Percentiles rank a stretch among this genome's conserved stretches.
Conservation (phyloP, 768 basidiomycete genomes). For the Tremella fuciformis region DNA sequence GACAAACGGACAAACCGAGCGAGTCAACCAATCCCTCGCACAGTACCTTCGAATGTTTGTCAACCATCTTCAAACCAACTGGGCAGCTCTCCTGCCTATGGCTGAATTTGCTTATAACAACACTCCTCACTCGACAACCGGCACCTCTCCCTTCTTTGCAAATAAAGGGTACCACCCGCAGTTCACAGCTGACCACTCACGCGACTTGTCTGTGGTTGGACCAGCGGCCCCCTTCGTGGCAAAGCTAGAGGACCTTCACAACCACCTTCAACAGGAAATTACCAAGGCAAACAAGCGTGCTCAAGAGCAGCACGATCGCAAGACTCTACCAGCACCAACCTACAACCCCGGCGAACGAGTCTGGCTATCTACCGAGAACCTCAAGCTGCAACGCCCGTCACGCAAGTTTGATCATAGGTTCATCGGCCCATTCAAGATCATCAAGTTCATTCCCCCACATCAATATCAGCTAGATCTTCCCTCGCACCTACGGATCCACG, state of each 20-base stretch:
- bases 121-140: neutral
- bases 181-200: neutral
- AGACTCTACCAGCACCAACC: neutral
- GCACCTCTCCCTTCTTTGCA: neutral
- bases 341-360: neutral
- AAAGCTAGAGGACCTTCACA: neutral
- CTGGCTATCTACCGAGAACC: neutral
- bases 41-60: neutral
- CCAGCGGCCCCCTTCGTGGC: neutral
- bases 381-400: neutral
- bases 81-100: neutral
- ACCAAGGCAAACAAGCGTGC: neutral
- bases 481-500: constrained; percentile 12
- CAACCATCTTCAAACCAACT: neutral
- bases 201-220: neutral
- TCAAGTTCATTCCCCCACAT: neutral
- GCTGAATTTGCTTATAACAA: neutral
- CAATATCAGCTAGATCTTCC: neutral
- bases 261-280: constrained; percentile 11
- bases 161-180: neutral
- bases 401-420: constrained; percentile 16
- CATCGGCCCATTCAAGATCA: constrained; percentile 22
- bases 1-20: neutral
- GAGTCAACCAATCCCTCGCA: no score
- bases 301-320: neutral